Percentiles rank a stretch among this genome's conserved stretches.
These are phyloP conservation scores for Ochromonas danica DNA, from an alignment of 108 stramenopile species.

Conservation along the genomic window DNA sequence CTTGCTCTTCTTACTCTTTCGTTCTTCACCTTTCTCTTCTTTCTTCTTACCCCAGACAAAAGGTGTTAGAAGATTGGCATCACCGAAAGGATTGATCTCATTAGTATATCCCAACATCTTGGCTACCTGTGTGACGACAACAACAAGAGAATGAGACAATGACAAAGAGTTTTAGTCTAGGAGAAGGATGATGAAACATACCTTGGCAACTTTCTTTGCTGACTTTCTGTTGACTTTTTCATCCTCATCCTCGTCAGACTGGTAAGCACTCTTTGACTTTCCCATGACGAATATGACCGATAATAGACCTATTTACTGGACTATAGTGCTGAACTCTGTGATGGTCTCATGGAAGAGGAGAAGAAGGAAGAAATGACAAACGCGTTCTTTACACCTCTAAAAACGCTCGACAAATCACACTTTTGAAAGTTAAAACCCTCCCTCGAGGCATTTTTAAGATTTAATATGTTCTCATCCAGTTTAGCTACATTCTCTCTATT, in stretches of 20 bases:
- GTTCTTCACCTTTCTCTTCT: slow-evolving; percentile 42
- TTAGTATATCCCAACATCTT: slow-evolving; percentile 75
- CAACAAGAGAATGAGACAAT: not conserved
- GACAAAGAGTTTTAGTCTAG: not conserved
- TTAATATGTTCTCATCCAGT: too few species aligned
- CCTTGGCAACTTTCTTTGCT: not conserved
- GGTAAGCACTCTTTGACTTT: too few species aligned
- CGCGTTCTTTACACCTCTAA: too few species aligned
- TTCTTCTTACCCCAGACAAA: slow-evolving; percentile 91
- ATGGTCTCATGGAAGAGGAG: too few species aligned
- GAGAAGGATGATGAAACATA: not conserved
- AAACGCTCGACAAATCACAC: too few species aligned
- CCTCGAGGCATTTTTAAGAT: too few species aligned
- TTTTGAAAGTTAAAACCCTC: too few species aligned
- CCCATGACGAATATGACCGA: too few species aligned
- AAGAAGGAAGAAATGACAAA: too few species aligned
- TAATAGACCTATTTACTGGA: too few species aligned
- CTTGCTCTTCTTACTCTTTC: slow-evolving; percentile 22
- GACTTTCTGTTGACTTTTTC: not conserved
- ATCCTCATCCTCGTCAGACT: not conserved
- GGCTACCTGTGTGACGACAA: slow-evolving; percentile 26
- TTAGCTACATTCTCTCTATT: too few species aligned
- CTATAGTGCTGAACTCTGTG: too few species aligned
- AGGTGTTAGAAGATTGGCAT: slow-evolving; percentile 85
- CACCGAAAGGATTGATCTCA: slow-evolving; percentile 96